Base-by-base conservation (phyloP, 805 yeast genomes). In the Yamadazyma scolyti region DNA sequence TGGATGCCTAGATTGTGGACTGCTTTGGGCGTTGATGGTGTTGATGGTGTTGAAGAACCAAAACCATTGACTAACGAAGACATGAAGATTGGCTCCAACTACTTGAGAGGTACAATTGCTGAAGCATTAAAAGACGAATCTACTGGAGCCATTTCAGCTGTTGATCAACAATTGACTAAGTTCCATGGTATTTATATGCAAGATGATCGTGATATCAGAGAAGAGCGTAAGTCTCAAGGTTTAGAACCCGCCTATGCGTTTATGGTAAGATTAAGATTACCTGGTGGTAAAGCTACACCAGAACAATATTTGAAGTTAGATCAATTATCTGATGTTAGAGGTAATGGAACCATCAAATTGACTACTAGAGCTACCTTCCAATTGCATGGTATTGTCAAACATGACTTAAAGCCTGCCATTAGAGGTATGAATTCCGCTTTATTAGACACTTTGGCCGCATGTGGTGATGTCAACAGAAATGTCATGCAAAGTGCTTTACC, bases 151-250 rank as follows among this genome's bases (percentile, higher is more conserved):
- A 84, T 90, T 44, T 74, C 82, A 43, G 93, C 96, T 9, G 75
- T 76, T 36, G 97, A 88, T 61, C 95, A 88, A 63, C 97, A 89
- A 62, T 62, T 90, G 58, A 88, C 97, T 44, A 90, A 90, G 63
- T 90, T 90, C 77, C 97, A 90, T 60, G 97, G 97, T 64, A 87
- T 88, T 46, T 90, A 90, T 59, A 87, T 90, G 95, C 97, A 90
- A 67, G 97, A 90, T 59, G 97, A 90, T 57, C 85, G 97, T 68
- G 97, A 90, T 60, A 70, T 90, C 37, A 77, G 97, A 58, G 97
- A 90, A 34, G 82, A 84, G 47, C 80, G 97, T 54, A 90, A 89
- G 64, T 76, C 85, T 28, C 86, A 84, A 54, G 97, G 97, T 25
- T 58, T 85, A 42, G 97, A 90, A 63, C 97, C 97, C 11, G 95